Evolutionary conservation across 495 filamentous ascomycete genomes (phyloP).

Genomic region (Cercophora sp.): DNA sequence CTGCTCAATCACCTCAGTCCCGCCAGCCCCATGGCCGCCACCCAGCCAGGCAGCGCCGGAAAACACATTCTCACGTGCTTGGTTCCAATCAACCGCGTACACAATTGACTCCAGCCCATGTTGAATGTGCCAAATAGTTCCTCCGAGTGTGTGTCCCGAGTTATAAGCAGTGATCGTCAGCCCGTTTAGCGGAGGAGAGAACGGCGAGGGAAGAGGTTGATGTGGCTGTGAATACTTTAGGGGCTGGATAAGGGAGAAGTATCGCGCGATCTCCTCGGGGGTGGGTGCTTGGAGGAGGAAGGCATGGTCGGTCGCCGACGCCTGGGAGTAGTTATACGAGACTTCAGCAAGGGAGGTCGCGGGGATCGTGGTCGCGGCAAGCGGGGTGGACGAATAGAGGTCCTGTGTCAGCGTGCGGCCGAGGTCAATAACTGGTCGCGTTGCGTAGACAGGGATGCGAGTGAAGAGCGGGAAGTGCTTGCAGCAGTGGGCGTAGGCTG

Average conservation of each 20-base stretch:
- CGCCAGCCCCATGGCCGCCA: conserved; percentile 61
- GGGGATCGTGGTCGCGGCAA: conserved; percentile 74
- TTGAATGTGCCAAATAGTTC: conserved; percentile 98
- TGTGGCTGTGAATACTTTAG: conserved; percentile 97
- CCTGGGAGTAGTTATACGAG: conserved; percentile 53
- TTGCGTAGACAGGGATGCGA: conserved; percentile 94
- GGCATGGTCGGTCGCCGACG: conserved; percentile 40
- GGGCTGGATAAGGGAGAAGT: conserved; percentile 88
- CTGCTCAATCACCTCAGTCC: conserved; percentile 88
- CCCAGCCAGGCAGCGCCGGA: conserved; percentile 91
- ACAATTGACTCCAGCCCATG: conserved; percentile 96
- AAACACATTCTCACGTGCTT: conserved; percentile 86
- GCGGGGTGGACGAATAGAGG: conserved; percentile 82
- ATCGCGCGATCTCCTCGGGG: conserved; percentile 80
- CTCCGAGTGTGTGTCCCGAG: conserved; percentile 91
- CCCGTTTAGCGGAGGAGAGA: conserved; percentile 83
- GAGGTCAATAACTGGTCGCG: conserved; percentile 85
- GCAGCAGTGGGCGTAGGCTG: conserved; percentile 94
- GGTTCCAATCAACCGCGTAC: conserved; percentile 97
- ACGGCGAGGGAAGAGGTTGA: conserved; percentile 77
- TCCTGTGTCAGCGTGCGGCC: conserved; percentile 89
- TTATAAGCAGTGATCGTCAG: conserved; percentile 95
- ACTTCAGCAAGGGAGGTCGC: conserved; percentile 66
- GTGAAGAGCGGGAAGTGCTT: conserved; percentile 90
- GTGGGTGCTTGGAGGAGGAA: conserved; percentile 80